Conservation (phyloP, 352 stramenopile genomes). For the Phytophthora hybrid region DNA sequence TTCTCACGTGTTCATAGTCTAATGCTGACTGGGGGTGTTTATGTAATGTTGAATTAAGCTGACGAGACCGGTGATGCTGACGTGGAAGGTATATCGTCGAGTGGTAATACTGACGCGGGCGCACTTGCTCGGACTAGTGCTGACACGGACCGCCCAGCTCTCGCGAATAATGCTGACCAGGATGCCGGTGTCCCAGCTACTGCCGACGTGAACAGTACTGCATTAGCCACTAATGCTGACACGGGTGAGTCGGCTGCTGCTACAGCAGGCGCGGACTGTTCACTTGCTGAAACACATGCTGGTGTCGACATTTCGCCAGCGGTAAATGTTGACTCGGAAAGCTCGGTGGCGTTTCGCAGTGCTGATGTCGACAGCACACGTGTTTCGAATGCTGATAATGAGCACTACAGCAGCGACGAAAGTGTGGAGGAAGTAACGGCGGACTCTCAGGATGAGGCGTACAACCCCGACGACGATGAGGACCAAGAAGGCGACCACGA, state of each 20-base stretch:
- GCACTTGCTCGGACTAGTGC: neutral
- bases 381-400: neutral
- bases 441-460: neutral
- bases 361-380: neutral
- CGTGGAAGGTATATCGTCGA: neutral
- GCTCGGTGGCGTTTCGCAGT: too few species aligned
- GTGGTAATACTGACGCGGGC: neutral
- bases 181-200: neutral
- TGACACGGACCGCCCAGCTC: neutral
- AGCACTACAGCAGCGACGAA: neutral
- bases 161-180: neutral
- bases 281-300: too few species aligned
- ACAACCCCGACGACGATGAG: neutral
- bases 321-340: too few species aligned
- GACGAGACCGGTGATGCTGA: slow-evolving; percentile 1
- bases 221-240: slow-evolving; percentile 1
- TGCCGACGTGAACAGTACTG: neutral
- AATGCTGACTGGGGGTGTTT: neutral
- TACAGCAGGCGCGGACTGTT: neutral
- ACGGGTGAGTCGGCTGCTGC: neutral
- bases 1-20: neutral
- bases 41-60: neutral
- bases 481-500: neutral
- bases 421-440: neutral
- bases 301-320: too few species aligned